phyloP scores from a whole-genome alignment of 2,329 filamentous ascomycete species.

The Aspergillus niger region DNA sequence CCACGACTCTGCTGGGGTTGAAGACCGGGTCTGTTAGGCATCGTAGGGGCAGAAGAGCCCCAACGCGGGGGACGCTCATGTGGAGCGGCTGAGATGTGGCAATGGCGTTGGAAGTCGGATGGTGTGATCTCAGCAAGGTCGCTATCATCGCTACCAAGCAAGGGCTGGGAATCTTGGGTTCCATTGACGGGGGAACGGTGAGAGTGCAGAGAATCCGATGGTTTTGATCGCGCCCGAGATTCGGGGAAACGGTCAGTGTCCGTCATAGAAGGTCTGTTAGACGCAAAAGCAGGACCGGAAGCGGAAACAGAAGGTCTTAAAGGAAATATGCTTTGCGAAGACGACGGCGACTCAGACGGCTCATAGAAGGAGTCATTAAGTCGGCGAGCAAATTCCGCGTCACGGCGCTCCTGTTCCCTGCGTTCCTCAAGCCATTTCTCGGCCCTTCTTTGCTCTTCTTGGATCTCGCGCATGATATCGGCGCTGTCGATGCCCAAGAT shows the following conservation, averaged over 20 bases:
- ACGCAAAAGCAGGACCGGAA: background rate
- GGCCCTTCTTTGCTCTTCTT: constrained; percentile 34
- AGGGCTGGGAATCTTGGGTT: background rate
- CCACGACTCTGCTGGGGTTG: background rate
- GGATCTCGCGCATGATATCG: constrained; percentile 30
- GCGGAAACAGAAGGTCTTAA: background rate
- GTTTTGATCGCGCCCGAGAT: background rate
- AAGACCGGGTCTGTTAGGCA: background rate
- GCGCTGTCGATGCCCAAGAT: constrained; percentile 28
- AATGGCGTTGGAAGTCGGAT: constrained; percentile 20
- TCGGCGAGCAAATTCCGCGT: constrained; percentile 42
- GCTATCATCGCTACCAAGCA: constrained; percentile 31
- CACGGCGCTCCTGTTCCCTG: constrained; percentile 38
- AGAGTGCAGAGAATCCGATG: background rate
- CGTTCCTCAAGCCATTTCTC: constrained; percentile 34
- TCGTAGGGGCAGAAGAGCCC: background rate
- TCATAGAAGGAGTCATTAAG: constrained; percentile 35
- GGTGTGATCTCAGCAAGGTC: constrained; percentile 38
- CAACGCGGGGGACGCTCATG: background rate
- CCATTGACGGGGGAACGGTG: background rate
- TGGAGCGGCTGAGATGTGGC: background rate
- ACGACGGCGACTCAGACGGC: constrained; percentile 14
- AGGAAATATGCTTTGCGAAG: background rate
- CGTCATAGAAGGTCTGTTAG: background rate
- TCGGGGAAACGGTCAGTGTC: background rate